Conservation (phyloP, 2,329 filamentous ascomycete genomes). For the Lasiodiplodia sp. region DNA sequence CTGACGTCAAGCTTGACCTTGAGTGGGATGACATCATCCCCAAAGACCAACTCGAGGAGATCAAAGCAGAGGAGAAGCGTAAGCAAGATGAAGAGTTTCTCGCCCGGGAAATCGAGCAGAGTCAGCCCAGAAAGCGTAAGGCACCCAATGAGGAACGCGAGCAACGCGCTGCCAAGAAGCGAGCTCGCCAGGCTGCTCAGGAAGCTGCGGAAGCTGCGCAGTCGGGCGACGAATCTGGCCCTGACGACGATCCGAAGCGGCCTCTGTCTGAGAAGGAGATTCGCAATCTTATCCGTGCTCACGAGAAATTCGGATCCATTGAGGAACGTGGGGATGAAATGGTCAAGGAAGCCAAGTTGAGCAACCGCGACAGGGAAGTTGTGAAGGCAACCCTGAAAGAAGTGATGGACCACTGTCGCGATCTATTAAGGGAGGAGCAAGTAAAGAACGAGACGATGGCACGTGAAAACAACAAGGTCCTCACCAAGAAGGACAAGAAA, state of each 20-base stretch:
- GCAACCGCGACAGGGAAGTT: slow-evolving; percentile 81
- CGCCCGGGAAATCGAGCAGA: slow-evolving; percentile 82
- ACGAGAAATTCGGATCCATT: slow-evolving; percentile 88
- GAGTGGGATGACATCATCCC: slow-evolving; percentile 99
- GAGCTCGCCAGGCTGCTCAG: slow-evolving; percentile 71
- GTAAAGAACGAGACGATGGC: slow-evolving; percentile 70
- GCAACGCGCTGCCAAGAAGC: slow-evolving; percentile 73
- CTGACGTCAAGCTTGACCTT: slow-evolving; percentile 94
- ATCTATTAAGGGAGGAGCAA: slow-evolving; percentile 76
- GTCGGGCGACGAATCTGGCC: slow-evolving; percentile 55
- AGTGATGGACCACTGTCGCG: slow-evolving; percentile 75
- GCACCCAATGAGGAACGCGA: slow-evolving; percentile 67
- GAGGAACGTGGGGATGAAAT: slow-evolving; percentile 89
- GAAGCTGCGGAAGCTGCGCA: slow-evolving; percentile 64
- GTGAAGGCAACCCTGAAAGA: slow-evolving; percentile 79
- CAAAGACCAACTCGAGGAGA: slow-evolving; percentile 85
- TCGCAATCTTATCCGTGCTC: slow-evolving; percentile 87
- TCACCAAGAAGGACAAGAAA: slow-evolving; percentile 98
- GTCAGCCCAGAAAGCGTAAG: slow-evolving; percentile 77
- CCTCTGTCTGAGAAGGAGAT: slow-evolving; percentile 92
- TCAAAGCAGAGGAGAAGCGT: slow-evolving; percentile 88
- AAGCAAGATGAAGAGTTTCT: slow-evolving; percentile 84
- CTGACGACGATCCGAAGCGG: slow-evolving; percentile 80
- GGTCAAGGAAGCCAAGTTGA: slow-evolving; percentile 82
- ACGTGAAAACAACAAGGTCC: slow-evolving; percentile 74